These are phyloP conservation scores for Salix brachista DNA, from an alignment of 345 rosid genomes.

Conservation along the genomic window DNA sequence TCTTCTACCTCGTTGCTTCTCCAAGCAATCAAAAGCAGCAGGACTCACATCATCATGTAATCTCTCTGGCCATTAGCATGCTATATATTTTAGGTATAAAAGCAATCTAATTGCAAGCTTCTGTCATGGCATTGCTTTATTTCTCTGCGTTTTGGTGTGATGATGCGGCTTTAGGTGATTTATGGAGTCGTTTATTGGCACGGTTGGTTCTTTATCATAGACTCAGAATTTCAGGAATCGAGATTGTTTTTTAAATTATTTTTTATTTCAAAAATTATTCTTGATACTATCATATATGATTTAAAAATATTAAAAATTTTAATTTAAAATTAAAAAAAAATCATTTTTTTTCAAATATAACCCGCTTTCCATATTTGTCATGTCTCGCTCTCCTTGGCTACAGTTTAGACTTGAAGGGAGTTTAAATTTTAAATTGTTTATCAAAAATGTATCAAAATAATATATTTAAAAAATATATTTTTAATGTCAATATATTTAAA, in stretches of 20 bases:
- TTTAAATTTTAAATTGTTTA: too few relatives aligned
- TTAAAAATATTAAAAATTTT: too few relatives aligned
- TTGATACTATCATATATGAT: too few relatives aligned
- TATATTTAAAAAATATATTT: too few relatives aligned
- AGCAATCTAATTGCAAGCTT: slow-evolving; percentile 14
- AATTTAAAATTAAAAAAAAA: too few relatives aligned
- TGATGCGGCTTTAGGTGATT: slow-evolving; percentile 33
- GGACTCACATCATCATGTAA: slow-evolving; percentile 20
- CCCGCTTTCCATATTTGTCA: slow-evolving; percentile 24
- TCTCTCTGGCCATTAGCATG: slow-evolving; percentile 8
- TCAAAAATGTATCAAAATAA: too few relatives aligned
- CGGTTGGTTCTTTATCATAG: slow-evolving; percentile 39
- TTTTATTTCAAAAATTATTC: too few relatives aligned
- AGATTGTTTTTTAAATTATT: too few relatives aligned
- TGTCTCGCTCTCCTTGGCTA: background rate
- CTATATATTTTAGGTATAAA: background rate
- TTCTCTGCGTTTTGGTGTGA: slow-evolving; percentile 31
- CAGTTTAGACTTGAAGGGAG: too few relatives aligned
- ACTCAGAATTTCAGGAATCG: slow-evolving; percentile 27
- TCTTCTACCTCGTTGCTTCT: slow-evolving; percentile 37
- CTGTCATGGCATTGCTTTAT: slow-evolving; percentile 5
- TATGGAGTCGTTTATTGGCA: slow-evolving; percentile 33
- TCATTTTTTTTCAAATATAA: background rate
- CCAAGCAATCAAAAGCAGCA: slow-evolving; percentile 13
- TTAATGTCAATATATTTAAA: background rate